These are phyloP conservation scores for Cantharellus cinnabarinus DNA, from an alignment of 768 basidiomycete species.

Conservation along the genomic window DNA sequence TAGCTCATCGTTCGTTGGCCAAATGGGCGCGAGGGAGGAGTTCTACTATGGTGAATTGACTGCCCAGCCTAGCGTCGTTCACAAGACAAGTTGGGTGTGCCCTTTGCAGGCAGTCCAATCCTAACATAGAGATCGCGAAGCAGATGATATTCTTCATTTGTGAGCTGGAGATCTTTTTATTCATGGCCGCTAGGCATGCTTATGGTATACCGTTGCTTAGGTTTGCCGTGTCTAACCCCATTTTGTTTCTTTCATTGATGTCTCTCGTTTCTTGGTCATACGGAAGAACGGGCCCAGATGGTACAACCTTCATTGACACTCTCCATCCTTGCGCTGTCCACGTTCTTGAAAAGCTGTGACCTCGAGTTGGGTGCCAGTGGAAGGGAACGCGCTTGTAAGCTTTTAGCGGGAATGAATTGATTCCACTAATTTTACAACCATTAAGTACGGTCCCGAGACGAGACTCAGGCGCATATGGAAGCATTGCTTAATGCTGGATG, in stretches of 20 bases:
- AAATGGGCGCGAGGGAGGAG: too few relatives aligned
- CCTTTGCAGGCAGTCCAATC: too few relatives aligned
- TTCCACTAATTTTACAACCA: background rate
- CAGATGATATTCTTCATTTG: background rate
- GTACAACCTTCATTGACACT: background rate
- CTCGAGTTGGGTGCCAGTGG: background rate
- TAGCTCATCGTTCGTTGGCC: too few relatives aligned
- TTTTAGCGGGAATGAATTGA: background rate
- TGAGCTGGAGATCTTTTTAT: background rate
- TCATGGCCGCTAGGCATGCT: too few relatives aligned
- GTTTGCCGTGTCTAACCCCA: background rate
- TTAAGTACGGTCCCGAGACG: background rate
- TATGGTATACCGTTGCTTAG: background rate
- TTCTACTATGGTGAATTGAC: too few relatives aligned
- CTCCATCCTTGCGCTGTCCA: background rate
- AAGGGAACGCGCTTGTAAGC: background rate
- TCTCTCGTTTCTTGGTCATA: background rate
- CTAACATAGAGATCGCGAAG: too few relatives aligned
- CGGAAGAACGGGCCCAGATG: background rate
- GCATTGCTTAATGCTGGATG: background rate
- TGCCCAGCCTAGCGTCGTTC: too few relatives aligned
- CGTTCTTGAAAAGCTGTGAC: background rate
- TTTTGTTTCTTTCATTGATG: background rate
- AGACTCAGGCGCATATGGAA: background rate
- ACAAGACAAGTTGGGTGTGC: too few relatives aligned